These are phyloP conservation scores for Kuraishia cidri DNA, from an alignment of 805 yeast genomes.

Conservation along the genomic window DNA sequence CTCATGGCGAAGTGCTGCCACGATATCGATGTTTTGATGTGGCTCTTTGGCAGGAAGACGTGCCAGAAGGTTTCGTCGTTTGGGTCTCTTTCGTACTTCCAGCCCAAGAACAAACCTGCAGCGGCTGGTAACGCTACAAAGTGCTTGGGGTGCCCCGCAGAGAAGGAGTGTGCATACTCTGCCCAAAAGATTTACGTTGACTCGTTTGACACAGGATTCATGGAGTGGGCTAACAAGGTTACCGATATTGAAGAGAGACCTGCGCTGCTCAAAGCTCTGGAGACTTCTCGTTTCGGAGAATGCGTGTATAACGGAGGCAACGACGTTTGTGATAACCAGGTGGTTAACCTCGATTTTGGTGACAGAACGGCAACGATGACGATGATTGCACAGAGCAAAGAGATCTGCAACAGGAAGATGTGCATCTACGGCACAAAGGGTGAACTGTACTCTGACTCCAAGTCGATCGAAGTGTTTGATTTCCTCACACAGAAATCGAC, in stretches of 20 bases:
- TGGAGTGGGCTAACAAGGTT: slow-evolving; percentile 8
- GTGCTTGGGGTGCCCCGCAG: slow-evolving; percentile 10
- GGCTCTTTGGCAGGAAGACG: slow-evolving; percentile 12
- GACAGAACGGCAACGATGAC: slow-evolving; percentile 14
- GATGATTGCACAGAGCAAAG: slow-evolving; percentile 13
- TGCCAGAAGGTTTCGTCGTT: slow-evolving; percentile 10
- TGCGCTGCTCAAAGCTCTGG: slow-evolving; percentile 8
- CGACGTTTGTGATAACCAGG: slow-evolving; percentile 14
- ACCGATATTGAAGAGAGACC: slow-evolving; percentile 11
- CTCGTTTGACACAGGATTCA: slow-evolving; percentile 6
- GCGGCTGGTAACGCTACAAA: slow-evolving; percentile 9
- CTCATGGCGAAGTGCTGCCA: slow-evolving; percentile 18
- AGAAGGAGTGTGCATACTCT: slow-evolving; percentile 11
- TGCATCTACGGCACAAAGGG: slow-evolving; percentile 13
- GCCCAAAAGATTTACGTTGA: slow-evolving; percentile 11
- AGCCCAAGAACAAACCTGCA: slow-evolving; percentile 10
- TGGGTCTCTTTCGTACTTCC: slow-evolving; percentile 11
- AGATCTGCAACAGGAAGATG: slow-evolving; percentile 11
- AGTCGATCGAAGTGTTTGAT: slow-evolving; percentile 10
- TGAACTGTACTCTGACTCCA: slow-evolving; percentile 11
- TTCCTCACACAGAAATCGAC: slow-evolving; percentile 8
- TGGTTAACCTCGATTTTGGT: slow-evolving; percentile 12
- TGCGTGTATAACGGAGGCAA: slow-evolving; percentile 14
- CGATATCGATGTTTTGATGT: slow-evolving; percentile 13
- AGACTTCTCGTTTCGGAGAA: slow-evolving; percentile 11